Evolutionary conservation across 495 filamentous ascomycete species (phyloP), one percentile per base, ranked within the genome.

Genomic region (Penicillium paradoxum): DNA sequence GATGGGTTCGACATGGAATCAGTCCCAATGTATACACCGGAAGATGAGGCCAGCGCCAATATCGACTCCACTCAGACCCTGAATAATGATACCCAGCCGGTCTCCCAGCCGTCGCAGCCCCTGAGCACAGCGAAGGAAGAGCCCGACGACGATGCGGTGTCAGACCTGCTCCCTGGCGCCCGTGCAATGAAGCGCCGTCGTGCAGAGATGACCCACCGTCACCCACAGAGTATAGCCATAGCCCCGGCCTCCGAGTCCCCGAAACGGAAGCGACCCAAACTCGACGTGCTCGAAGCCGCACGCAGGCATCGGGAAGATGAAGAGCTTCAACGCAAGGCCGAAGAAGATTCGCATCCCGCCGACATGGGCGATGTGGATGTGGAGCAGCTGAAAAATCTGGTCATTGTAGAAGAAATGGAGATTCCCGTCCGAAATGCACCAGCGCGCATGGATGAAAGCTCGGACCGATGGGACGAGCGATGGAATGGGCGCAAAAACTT

Each of bases 401-500:
- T 85, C n/a, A 79, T 90, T 34, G 78, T 97, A 13, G 91, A 93
- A 61, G 81, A 88, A 45, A 89, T 93, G 76, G 81, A 87, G 15
- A 57, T 97, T 9, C 74, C 69, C 0, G 21, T 63, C 11, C 63
- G 68, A 6, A 41, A 55, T 18, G 45, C 43, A 15, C 49, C 50
- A 45, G 15, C 25, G 1, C 40, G 55, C 24, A 47, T 73, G 75
- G 38, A 77, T 73, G 47, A 68, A 27, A 74, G 74, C 19, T 76
- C 78, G 47, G 79, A 80, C 9, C 80, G 90, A 19, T 97, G 95
- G 93, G 83, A 97, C 60, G 85, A 90, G 2, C 75, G 77, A 32
- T 98, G 95, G 95, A 96, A 97, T 63, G 93, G 95, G 0, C 81
- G 92, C 6, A 95, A 90, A 71, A 97, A 98, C 58, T 98, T 97